Conservation (phyloP, 768 basidiomycete species). For the Podaxis sp. region DNA sequence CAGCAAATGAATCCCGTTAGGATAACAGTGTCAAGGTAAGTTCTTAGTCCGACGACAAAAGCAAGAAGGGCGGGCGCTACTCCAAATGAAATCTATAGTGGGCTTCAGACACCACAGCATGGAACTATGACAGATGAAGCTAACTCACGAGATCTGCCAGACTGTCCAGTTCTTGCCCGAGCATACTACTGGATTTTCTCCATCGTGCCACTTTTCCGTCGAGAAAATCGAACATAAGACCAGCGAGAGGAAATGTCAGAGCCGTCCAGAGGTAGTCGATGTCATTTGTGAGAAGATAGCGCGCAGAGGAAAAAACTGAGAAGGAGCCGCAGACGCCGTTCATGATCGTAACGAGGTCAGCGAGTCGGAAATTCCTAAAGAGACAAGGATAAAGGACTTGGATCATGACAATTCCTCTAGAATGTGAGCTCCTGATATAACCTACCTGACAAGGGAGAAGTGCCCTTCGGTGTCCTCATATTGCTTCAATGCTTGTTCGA, state of each 20-base stretch:
- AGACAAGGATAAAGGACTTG: constrained; percentile 18
- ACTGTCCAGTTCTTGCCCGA: constrained; percentile 97
- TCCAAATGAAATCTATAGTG: constrained; percentile 87
- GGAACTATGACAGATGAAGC: constrained; percentile 2
- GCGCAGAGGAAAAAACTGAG: constrained; percentile 91
- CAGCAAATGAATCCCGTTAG: constrained; percentile 92
- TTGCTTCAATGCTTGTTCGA: constrained; percentile 61
- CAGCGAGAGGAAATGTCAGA: constrained; percentile 85
- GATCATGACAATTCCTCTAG: constrained; percentile 18
- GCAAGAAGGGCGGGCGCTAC: constrained; percentile 94
- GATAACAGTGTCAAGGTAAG: constrained; percentile 84
- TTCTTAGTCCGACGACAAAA: constrained; percentile 88
- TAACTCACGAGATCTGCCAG: constrained; percentile 86
- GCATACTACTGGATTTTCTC: constrained; percentile 92
- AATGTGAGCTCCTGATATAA: constrained; percentile 17
- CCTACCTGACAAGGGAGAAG: constrained; percentile 94
- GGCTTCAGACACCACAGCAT: constrained; percentile 13
- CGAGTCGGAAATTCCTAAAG: constrained; percentile 93
- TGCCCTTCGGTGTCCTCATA: constrained; percentile 91
- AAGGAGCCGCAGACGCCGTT: constrained; percentile 98
- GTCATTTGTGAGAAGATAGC: constrained; percentile 81
- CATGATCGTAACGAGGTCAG: constrained; percentile 98
- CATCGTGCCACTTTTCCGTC: constrained; percentile 98
- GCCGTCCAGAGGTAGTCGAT: constrained; percentile 82
- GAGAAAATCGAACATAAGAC: constrained; percentile 96